Evolutionary conservation across 805 yeast genomes (phyloP).

Genomic region (Maudiozyma serrabonitensis): DNA sequence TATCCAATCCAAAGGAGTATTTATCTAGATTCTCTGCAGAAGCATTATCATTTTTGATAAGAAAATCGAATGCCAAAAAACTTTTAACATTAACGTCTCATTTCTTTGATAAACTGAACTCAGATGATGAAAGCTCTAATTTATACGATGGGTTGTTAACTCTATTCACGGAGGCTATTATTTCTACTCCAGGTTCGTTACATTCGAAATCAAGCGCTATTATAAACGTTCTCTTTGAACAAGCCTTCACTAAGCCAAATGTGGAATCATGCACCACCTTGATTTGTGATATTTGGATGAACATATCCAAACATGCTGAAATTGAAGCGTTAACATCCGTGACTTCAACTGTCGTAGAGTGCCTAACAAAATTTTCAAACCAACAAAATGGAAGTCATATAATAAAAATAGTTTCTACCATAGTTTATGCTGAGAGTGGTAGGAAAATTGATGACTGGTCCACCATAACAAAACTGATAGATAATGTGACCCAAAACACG

Average conservation of each 20-base stretch:
- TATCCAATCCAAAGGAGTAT: slow-evolving; percentile 50
- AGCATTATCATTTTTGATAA: slow-evolving; percentile 72
- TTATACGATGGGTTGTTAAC: slow-evolving; percentile 51
- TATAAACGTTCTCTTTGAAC: slow-evolving; percentile 36
- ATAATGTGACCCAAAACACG: slow-evolving; percentile 7
- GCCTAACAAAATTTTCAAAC: slow-evolving; percentile 11
- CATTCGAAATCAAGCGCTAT: slow-evolving; percentile 62
- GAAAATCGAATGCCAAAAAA: slow-evolving; percentile 48
- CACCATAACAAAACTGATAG: slow-evolving; percentile 7
- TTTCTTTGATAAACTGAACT: slow-evolving; percentile 30
- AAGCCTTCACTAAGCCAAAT: slow-evolving; percentile 9
- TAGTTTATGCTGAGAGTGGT: slow-evolving; percentile 65
- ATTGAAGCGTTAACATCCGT: slow-evolving; percentile 38
- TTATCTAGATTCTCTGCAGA: slow-evolving; percentile 81
- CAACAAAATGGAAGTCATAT: slow-evolving; percentile 23
- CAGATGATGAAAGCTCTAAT: slow-evolving; percentile 27
- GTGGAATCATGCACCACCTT: slow-evolving; percentile 29
- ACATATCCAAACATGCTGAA: slow-evolving; percentile 44
- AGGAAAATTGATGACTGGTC: slow-evolving; percentile 50
- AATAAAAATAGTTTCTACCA: slow-evolving; percentile 35
- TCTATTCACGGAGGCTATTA: slow-evolving; percentile 65
- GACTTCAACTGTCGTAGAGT: slow-evolving; percentile 30
- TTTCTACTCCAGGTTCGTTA: slow-evolving; percentile 57
- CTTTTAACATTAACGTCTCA: slow-evolving; percentile 38
- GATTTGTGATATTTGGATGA: slow-evolving; percentile 50